phyloP scores from a whole-genome alignment of 192 early-diverging fungal species.

The Coemansia sp. region DNA sequence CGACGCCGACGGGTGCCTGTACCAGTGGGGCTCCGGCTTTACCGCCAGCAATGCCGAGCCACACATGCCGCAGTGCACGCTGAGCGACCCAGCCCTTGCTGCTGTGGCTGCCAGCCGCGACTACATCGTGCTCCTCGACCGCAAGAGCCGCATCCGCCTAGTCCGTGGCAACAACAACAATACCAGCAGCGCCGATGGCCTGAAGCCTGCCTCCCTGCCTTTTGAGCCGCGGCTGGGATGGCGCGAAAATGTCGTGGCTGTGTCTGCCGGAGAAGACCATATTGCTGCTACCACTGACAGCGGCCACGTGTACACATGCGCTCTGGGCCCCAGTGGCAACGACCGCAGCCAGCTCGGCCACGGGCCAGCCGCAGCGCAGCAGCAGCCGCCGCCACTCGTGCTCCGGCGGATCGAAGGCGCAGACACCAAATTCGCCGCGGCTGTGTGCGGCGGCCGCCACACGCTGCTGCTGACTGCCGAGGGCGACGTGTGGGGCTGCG shows the following conservation, averaged over 20 bases:
- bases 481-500: constrained; percentile 49
- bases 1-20: constrained; percentile 31
- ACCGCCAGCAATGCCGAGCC: constrained; percentile 4
- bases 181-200: too few relatives aligned
- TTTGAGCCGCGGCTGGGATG: constrained; percentile 48
- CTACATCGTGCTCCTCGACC: constrained; percentile 25
- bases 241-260: constrained; percentile 39
- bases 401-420: constrained; percentile 23
- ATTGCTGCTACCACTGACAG: constrained; percentile 30
- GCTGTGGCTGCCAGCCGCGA: constrained; percentile 30
- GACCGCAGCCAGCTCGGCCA: constrained; percentile 30
- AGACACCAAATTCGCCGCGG: constrained; percentile 16
- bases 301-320: constrained; percentile 42
- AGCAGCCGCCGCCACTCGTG: constrained; percentile 10
- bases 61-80: constrained; percentile 27
- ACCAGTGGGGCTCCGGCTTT: constrained; percentile 55
- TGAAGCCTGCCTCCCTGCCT: too few relatives aligned
- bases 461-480: constrained; percentile 33
- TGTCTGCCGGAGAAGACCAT: constrained; percentile 41
- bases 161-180: constrained; percentile 9
- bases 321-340: constrained; percentile 30
- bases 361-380: neutral
- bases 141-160: constrained; percentile 38
- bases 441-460: constrained; percentile 33
- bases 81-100: constrained; percentile 16